Percentiles rank a stretch among this genome's conserved stretches.
Evolutionary conservation across 2,329 filamentous ascomycete species (phyloP).

Genomic region (Cadophora sp.): DNA sequence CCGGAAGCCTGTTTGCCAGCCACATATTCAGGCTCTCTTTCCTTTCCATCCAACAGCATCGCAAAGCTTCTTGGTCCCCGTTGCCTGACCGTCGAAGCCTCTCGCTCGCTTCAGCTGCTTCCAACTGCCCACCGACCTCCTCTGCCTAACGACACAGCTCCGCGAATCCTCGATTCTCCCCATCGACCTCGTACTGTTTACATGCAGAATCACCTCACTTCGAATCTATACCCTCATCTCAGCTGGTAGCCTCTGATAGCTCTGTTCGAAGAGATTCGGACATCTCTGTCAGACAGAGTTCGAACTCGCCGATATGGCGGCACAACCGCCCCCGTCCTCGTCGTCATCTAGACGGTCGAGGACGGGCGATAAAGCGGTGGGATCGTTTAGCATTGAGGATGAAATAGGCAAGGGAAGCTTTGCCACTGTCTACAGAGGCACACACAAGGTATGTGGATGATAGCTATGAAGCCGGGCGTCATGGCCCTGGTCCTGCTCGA

Average conservation of each 20-base stretch:
- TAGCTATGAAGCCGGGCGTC: neutral
- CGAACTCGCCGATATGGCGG: conserved; percentile 46
- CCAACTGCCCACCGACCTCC: conserved; percentile 18
- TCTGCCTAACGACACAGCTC: conserved; percentile 21
- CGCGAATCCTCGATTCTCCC: conserved; percentile 20
- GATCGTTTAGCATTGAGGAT: conserved; percentile 76
- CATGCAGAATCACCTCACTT: conserved; percentile 48
- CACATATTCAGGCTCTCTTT: conserved; percentile 34
- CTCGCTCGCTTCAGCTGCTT: conserved; percentile 27
- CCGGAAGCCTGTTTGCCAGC: conserved; percentile 35
- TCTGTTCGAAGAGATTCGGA: conserved; percentile 14
- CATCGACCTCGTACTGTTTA: conserved; percentile 34
- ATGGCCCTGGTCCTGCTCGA: neutral
- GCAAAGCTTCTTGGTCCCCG: neutral
- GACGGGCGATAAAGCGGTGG: conserved; percentile 63
- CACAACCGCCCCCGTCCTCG: conserved; percentile 51
- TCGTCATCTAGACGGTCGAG: conserved; percentile 49
- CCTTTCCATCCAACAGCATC: conserved; percentile 14
- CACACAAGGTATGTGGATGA: conserved; percentile 70
- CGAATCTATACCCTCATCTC: conserved; percentile 46
- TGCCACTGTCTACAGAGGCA: conserved; percentile 89
- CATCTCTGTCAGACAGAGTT: conserved; percentile 28
- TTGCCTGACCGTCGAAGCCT: conserved; percentile 5
- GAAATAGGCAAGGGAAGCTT: conserved; percentile 99
- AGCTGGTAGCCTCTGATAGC: conserved; percentile 43